phyloP scores from a whole-genome alignment of 805 yeast genomes.

The Yamadazyma ubonensis region DNA sequence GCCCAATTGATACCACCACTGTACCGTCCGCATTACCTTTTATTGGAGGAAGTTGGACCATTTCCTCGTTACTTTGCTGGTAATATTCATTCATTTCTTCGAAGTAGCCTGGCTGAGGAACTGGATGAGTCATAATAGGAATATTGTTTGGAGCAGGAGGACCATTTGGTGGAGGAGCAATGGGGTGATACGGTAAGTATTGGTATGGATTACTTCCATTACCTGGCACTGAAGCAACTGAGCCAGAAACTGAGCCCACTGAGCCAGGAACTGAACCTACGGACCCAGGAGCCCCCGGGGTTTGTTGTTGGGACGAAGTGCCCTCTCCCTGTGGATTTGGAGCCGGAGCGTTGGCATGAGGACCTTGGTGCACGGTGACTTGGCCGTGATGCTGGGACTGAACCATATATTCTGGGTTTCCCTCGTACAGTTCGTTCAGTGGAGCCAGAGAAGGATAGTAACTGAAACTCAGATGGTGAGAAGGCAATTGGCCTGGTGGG shows the following conservation, averaged over 20 bases:
- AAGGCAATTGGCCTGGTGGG: not conserved
- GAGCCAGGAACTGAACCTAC: not conserved
- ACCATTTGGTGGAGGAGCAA: constrained; percentile 15
- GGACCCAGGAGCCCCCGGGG: not conserved
- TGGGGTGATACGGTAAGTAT: constrained; percentile 2
- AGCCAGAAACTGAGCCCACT: not conserved
- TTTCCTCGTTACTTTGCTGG: not conserved
- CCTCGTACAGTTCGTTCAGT: not conserved
- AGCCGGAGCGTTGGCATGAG: not conserved
- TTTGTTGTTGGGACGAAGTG: not conserved
- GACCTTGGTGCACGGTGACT: not conserved
- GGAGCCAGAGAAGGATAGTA: constrained; percentile 1
- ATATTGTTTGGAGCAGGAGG: constrained; percentile 17
- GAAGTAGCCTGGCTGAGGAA: constrained; percentile 1
- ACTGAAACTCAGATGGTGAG: constrained; percentile 2
- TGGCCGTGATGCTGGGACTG: too few species aligned
- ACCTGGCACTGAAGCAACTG: not conserved
- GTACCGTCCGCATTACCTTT: constrained; percentile 9
- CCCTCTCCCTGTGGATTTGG: not conserved
- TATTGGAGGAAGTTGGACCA: constrained; percentile 17
- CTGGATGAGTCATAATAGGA: constrained; percentile 9
- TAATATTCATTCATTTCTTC: constrained; percentile 1
- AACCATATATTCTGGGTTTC: too few species aligned
- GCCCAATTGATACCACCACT: constrained; percentile 36
- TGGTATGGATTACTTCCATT: not conserved